Base-by-base conservation (phyloP, 108 stramenopile genomes). In the Skeletonema grethae region DNA sequence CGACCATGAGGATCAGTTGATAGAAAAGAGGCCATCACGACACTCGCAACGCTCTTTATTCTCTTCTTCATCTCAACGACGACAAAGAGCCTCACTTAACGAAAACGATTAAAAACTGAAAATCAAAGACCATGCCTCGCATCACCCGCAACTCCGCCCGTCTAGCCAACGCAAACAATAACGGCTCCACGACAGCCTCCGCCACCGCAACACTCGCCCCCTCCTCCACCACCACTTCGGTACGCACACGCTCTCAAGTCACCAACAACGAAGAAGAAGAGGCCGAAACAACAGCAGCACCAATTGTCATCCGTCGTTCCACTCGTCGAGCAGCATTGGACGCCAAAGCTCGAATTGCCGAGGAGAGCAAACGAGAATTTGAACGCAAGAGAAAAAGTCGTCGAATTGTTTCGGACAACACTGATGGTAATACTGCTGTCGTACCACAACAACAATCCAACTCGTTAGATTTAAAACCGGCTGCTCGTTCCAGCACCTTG, bases 291-390 rank as follows among this genome's bases (percentile, higher is more conserved):
- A 16, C 31, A 55, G 13, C 64, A 55, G 13, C 64, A 25, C 32
- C 65, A 22, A 34, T 22, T 3, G 50, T 59, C 57, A 15, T 56
- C 2, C 61, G 76, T 36, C 69, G 76, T 53, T 70, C 69, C 57
- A 70, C 69, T 16, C 76, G 76, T 34, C 29, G 69, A 24, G 76
- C 76, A 5, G 76, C 76, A n/a, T 8, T 45, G 3, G 41, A 48
- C 30, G 76, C 76, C 25, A 61, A 63, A 60, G 38, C 43, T 35
- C 58, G 58, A 13, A 77, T 77, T 55, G 63, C 63, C 57, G 69
- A 77, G 31, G 53, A 53, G 61, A 53, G 22, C 8, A 15, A 22
- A 53, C 4, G 6, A 24, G 22, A 35, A 32, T 34, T 74, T 15
- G 73, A 59, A 39, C 25, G 68, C 0, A 34, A 62, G 31, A 22